Evolutionary conservation across 2,329 filamentous ascomycete species (phyloP).

Genomic region (Teratosphaeria viscida): DNA sequence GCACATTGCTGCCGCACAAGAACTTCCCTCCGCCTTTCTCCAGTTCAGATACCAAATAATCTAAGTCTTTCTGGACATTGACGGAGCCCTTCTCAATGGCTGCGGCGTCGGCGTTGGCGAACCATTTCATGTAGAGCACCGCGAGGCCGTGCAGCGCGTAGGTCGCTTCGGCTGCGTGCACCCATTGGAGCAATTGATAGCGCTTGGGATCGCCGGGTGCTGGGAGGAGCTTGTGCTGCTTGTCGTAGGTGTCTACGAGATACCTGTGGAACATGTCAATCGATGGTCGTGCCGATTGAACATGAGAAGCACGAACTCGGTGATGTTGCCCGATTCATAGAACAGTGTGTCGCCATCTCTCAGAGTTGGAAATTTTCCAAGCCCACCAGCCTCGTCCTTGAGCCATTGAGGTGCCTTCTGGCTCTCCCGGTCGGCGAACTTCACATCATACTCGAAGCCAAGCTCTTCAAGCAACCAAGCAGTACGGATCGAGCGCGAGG

Average conservation of each 20-base stretch:
- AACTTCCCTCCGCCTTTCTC: conserved; percentile 29
- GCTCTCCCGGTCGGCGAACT: conserved; percentile 30
- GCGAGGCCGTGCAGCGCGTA: conserved; percentile 36
- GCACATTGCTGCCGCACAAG: conserved; percentile 29
- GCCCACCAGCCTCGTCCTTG: conserved; percentile 30
- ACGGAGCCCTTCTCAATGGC: conserved; percentile 29
- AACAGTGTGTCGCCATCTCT: conserved; percentile 32
- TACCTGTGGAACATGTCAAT: conserved; percentile 26
- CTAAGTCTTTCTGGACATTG: conserved; percentile 37
- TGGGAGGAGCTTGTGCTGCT: conserved; percentile 27
- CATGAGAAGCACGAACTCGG: conserved; percentile 27
- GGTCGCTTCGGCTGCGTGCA: conserved; percentile 39
- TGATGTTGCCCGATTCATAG: conserved; percentile 38
- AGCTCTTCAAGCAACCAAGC: conserved; percentile 40
- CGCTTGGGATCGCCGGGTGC: conserved; percentile 24
- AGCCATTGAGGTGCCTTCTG: conserved; percentile 31
- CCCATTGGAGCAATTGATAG: conserved; percentile 32
- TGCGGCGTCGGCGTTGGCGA: conserved; percentile 27
- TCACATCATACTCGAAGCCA: conserved; percentile 31
- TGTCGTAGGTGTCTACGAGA: conserved; percentile 38
- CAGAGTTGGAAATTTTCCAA: conserved; percentile 39
- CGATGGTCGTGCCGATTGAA: not conserved
- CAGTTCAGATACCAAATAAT: conserved; percentile 35
- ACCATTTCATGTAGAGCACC: conserved; percentile 36
- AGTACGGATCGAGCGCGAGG: conserved; percentile 34